Evolutionary conservation across 805 yeast species (phyloP).

Genomic region (Saccharomycopsis lassenensis): DNA sequence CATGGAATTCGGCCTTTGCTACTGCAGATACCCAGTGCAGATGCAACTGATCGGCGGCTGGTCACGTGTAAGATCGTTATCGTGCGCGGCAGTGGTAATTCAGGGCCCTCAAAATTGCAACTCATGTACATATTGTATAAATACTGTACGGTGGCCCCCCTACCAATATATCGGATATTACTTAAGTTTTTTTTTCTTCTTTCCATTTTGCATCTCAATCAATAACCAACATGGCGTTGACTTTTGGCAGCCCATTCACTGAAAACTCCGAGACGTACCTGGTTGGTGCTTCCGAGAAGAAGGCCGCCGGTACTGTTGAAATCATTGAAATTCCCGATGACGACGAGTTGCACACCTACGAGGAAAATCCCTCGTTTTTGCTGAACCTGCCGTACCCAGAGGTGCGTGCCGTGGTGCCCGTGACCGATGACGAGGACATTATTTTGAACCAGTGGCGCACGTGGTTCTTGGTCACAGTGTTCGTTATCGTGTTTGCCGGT

Average conservation of each 20-base stretch:
- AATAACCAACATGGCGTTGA: neutral
- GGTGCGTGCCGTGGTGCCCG: conserved; percentile 54
- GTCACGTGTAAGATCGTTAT: no score
- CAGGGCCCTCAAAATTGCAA: no score
- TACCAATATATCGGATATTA: no score
- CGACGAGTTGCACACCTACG: conserved; percentile 3
- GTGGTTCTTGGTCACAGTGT: conserved; percentile 40
- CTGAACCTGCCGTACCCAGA: conserved; percentile 29
- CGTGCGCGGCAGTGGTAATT: no score
- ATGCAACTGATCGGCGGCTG: no score
- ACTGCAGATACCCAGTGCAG: no score
- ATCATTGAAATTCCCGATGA: conserved; percentile 15
- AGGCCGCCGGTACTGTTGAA: no score
- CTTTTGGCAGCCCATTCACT: neutral
- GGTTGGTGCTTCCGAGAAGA: no score
- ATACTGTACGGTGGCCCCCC: no score
- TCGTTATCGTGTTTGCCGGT: conserved; percentile 48
- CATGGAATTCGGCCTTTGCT: no score
- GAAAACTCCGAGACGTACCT: neutral
- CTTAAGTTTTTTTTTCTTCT: neutral
- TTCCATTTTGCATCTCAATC: no score
- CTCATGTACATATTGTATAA: no score
- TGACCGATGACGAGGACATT: conserved; percentile 38
- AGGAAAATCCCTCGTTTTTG: conserved; percentile 6
- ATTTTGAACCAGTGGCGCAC: conserved; percentile 46